These are phyloP conservation scores for Schizophyllum commune DNA, from an alignment of 1,284 basidiomycete species.

Conservation along the genomic window DNA sequence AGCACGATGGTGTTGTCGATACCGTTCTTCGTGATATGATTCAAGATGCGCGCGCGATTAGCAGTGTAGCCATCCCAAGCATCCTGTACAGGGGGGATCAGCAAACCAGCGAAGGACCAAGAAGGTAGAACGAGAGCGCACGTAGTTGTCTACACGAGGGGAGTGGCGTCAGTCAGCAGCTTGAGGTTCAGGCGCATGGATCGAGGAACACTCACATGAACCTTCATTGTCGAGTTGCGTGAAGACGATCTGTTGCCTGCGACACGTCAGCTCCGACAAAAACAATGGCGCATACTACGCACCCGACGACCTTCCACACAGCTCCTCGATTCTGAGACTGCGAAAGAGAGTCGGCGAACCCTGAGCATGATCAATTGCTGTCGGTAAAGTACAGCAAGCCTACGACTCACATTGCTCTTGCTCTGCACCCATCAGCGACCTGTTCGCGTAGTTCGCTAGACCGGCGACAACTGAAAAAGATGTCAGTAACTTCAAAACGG, in stretches of 20 bases:
- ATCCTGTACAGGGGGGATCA: conserved; percentile 25
- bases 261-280: not conserved
- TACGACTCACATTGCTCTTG: conserved; percentile 44
- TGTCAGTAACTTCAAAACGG: not conserved
- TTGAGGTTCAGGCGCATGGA: too few relatives aligned
- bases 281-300: conserved; percentile 6
- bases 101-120: not conserved
- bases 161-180: too few relatives aligned
- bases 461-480: conserved; percentile 31
- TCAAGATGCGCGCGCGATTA: conserved; percentile 49
- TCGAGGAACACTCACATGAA: conserved; percentile 23
- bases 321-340: conserved; percentile 43
- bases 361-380: conserved; percentile 18
- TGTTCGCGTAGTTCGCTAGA: conserved; percentile 35
- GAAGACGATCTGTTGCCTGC: conserved; percentile 51
- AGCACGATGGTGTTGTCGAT: conserved; percentile 55
- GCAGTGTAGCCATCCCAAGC: conserved; percentile 61
- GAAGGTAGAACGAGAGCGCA: not conserved
- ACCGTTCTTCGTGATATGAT: conserved; percentile 42
- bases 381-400: not conserved
- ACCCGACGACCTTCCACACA: conserved; percentile 54
- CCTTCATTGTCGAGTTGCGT: conserved; percentile 37
- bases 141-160: not conserved
- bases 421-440: conserved; percentile 49
- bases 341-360: conserved; percentile 45